Evolutionary conservation across 164 flowering plant species (phyloP).

Genomic region (Akebia trifoliata): DNA sequence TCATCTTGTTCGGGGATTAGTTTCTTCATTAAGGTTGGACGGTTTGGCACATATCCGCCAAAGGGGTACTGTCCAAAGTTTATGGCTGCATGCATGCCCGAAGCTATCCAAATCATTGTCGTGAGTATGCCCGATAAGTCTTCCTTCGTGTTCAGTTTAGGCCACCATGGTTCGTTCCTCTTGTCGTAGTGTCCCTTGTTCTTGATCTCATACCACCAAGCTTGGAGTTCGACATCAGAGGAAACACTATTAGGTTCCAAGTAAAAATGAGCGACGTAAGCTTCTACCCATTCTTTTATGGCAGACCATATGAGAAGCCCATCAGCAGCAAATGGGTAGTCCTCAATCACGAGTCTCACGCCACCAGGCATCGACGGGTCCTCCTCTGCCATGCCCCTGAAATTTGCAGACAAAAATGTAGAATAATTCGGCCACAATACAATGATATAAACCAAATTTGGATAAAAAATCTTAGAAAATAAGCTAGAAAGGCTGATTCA

Average conservation of each 20-base stretch:
- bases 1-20: conserved; percentile 57
- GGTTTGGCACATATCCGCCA: conserved; percentile 81
- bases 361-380: conserved; percentile 86
- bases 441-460: too few species aligned
- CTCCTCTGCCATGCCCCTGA: conserved; percentile 78
- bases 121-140: conserved; percentile 62
- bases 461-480: too few species aligned
- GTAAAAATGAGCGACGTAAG: conserved; percentile 69
- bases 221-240: conserved; percentile 71
- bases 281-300: conserved; percentile 59
- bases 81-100: conserved; percentile 91
- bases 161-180: conserved; percentile 89
- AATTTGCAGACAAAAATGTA: too few species aligned
- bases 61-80: conserved; percentile 94
- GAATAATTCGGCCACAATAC: too few species aligned
- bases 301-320: conserved; percentile 90
- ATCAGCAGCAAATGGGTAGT: conserved; percentile 88
- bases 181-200: conserved; percentile 75
- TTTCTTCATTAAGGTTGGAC: conserved; percentile 70
- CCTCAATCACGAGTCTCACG: conserved; percentile 57
- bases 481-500: too few species aligned
- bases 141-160: conserved; percentile 54
- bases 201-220: conserved; percentile 91
- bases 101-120: conserved; percentile 80
- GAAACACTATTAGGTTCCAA: conserved; percentile 36